Base-by-base conservation (phyloP, 176 grass and related monocot genomes). In the Typha latifolia region DNA sequence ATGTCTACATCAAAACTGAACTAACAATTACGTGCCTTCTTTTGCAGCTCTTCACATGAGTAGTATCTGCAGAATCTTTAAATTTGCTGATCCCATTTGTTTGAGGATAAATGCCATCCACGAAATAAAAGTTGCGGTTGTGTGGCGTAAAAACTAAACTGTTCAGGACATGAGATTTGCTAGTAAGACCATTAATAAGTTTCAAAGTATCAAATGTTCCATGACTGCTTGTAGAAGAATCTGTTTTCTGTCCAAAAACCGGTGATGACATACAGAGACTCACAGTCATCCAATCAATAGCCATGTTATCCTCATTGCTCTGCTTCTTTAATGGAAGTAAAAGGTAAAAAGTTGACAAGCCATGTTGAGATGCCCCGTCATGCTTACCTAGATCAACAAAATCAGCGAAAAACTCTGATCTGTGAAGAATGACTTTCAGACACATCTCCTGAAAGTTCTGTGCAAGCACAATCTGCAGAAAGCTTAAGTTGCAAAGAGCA, bases 391-490 rank as follows among this genome's bases (percentile, higher is more conserved):
- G 64, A n/a, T 37, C 22, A 74, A 74, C 61, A 64, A 74, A 49
- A 15, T 74, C 21, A 32, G 61, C 63, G 22, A 0, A 64, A 50
- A 64, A 64, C 15, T 51, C 71, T 34, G 71, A 64, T 49, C 71
- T 63, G 23, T 74, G 61, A 51, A 74, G 61, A 48, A 74, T 74
- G 22, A 74, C 31, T 24, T 64, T 74, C 18, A 74, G 61, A 64
- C 49, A 74, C 71, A 74, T 74, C 51, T 51, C 71, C 71, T 74
- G 71, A 43, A 74, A 74, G 32, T 64, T 51, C 32, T 74, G 61
- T 32, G 71, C 71, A 50, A 74, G 61, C 26, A 64, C 24, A 14
- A 64, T 74, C 71, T 74, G 55, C 71, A 64, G 64, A 27, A 3
- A 51, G 14, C 27, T 10, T 32, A 4, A 69, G 26, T 47, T 47